phyloP scores from a whole-genome alignment of 768 basidiomycete species.

The Hypsizygus marmoreus region DNA sequence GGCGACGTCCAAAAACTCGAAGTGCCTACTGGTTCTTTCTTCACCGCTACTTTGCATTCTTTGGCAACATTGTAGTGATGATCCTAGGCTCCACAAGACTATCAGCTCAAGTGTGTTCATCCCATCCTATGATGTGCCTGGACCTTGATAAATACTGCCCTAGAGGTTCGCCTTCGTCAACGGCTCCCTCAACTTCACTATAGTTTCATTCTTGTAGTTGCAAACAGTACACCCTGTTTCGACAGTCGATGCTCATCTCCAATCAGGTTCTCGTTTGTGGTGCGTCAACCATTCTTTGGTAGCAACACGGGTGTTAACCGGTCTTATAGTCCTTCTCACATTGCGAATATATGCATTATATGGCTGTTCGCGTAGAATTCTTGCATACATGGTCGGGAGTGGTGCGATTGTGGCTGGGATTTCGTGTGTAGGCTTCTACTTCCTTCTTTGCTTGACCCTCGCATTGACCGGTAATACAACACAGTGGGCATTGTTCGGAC shows the following conservation, averaged over 20 bases:
- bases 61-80: slow-evolving; percentile 37
- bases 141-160: not conserved
- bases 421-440: slow-evolving; percentile 34
- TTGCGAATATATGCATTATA: slow-evolving; percentile 56
- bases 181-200: not conserved
- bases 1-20: slow-evolving; percentile 39
- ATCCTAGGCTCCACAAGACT: slow-evolving; percentile 31
- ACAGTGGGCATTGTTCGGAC: slow-evolving; percentile 48
- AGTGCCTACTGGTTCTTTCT: slow-evolving; percentile 48
- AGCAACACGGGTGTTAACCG: not conserved
- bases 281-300: slow-evolving; percentile 32
- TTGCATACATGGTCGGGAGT: slow-evolving; percentile 35
- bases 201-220: slow-evolving; percentile 34
- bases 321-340: slow-evolving; percentile 39
- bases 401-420: slow-evolving; percentile 31
- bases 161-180: slow-evolving; percentile 14
- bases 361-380: slow-evolving; percentile 36
- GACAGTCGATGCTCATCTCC: slow-evolving; percentile 41
- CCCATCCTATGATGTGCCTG: not conserved
- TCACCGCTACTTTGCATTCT: slow-evolving; percentile 50
- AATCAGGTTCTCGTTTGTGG: slow-evolving; percentile 49
- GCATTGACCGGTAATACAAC: not conserved
- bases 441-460: not conserved
- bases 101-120: slow-evolving; percentile 20
- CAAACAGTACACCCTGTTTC: slow-evolving; percentile 35